phyloP scores from a whole-genome alignment of 2,329 filamentous ascomycete species.

The Pyrenophora graminea region DNA sequence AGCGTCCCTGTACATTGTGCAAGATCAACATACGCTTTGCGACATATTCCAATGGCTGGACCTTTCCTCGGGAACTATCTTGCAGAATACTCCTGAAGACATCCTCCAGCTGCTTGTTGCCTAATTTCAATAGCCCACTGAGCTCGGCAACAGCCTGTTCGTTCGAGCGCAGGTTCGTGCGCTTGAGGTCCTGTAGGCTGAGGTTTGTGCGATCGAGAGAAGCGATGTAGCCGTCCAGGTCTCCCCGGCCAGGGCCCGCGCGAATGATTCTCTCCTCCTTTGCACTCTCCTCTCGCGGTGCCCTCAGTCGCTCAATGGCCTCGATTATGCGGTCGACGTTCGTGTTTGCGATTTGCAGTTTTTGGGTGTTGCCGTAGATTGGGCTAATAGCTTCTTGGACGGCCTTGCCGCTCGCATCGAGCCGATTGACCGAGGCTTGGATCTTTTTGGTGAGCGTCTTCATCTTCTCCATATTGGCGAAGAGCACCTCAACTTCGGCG shows the following conservation, averaged over 20 bases:
- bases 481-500: constrained; percentile 69
- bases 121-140: constrained; percentile 74
- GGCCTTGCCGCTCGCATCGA: constrained; percentile 86
- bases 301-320: constrained; percentile 84
- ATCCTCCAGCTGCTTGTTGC: constrained; percentile 80
- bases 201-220: constrained; percentile 88
- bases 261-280: constrained; percentile 91
- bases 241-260: constrained; percentile 66
- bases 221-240: constrained; percentile 80
- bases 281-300: constrained; percentile 90
- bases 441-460: constrained; percentile 94
- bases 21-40: constrained; percentile 70
- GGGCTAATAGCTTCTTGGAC: constrained; percentile 91
- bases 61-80: constrained; percentile 71
- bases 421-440: constrained; percentile 78
- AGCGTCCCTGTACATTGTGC: background rate
- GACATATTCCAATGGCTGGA: constrained; percentile 90
- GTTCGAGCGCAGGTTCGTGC: constrained; percentile 89
- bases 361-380: constrained; percentile 88
- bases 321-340: constrained; percentile 87
- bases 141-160: constrained; percentile 86
- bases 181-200: constrained; percentile 80
- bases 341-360: constrained; percentile 80
- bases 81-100: constrained; percentile 79
- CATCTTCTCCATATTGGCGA: constrained; percentile 83